These are phyloP conservation scores for Penicillium robsamsonii DNA, from an alignment of 495 filamentous ascomycete genomes.

Conservation along the genomic window DNA sequence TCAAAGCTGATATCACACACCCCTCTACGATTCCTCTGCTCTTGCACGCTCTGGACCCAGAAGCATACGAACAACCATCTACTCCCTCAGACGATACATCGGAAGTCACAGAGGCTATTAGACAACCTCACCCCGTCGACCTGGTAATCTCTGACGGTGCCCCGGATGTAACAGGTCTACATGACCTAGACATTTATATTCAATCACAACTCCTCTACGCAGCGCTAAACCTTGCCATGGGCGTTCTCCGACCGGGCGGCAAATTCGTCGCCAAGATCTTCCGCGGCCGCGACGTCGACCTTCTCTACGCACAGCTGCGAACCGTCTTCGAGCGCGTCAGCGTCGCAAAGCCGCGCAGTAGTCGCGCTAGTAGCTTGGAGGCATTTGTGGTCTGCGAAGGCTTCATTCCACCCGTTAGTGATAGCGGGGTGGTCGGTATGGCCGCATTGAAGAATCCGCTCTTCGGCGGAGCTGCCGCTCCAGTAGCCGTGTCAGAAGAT, in stretches of 20 bases:
- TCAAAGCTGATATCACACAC: constrained; percentile 95
- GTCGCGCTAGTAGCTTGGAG: constrained; percentile 89
- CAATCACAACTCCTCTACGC: constrained; percentile 93
- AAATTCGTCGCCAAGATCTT: constrained; percentile 99
- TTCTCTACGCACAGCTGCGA: constrained; percentile 88
- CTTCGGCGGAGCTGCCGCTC: constrained; percentile 41
- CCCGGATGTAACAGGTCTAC: constrained; percentile 92
- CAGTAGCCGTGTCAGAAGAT: constrained; percentile 43
- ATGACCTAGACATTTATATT: constrained; percentile 97
- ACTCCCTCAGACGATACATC: constrained; percentile 22
- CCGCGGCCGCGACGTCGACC: constrained; percentile 84
- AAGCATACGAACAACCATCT: constrained; percentile 59
- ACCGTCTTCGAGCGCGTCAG: constrained; percentile 84
- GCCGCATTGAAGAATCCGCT: constrained; percentile 47
- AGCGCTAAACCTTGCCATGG: constrained; percentile 86
- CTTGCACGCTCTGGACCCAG: constrained; percentile 76
- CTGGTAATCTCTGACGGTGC: constrained; percentile 93
- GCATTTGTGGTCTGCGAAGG: constrained; percentile 94
- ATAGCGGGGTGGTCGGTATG: constrained; percentile 34
- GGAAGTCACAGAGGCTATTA: constrained; percentile 34
- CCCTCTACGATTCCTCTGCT: constrained; percentile 90
- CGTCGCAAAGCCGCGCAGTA: constrained; percentile 90
- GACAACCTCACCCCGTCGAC: constrained; percentile 70
- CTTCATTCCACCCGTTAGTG: constrained; percentile 57
- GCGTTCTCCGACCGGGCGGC: constrained; percentile 86